Base-by-base conservation (phyloP, 441 rosid genomes). In the Theobroma grandiflorum region DNA sequence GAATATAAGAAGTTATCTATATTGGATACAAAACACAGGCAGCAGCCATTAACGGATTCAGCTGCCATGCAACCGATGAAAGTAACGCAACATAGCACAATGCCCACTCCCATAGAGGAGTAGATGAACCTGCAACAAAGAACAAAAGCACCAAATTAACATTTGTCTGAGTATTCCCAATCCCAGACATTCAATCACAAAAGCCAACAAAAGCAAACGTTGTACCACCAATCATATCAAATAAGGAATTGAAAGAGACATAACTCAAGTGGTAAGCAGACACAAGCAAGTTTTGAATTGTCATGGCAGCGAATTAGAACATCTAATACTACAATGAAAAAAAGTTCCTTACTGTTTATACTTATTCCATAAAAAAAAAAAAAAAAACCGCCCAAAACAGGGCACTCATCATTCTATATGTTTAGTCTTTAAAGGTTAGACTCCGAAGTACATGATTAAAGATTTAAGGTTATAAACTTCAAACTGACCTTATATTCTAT, bases 11-110 rank as follows among this genome's bases (percentile, higher is more conserved):
- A 65, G 73, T 4, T 53, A 55, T 12, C 61, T 35, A 73, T 4
- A 74, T 65, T 88, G 99, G 99, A 94, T 96, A 96, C 98, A 81
- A 93, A 94, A 88, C 98, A 96, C 66, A 96, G 89, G 89, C 97
- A 94, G 81, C 96, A 93, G 81, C 98, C 94, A 85, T 83, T 88
- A 68, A 92, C 85, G 20, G 96, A 86, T 87, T 92, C 98, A 82
- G 98, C 98, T 68, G 98, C 99, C 42, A 93, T 88, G 89, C 94
- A 96, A 73, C 99, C 98, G 5, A 94, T 90, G 76, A 90, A 66
- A 57, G 92, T 87, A 78, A 92, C 77, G 77, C 91, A 85, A 69
- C 58, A 68, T 45, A 78, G 16, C 68, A 5, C 85, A 61, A 93
- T 77, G 40, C 99, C 99, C 85, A 94, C 87, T 50, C 92, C 97